These are phyloP conservation scores for Diaporthe velutina DNA, from an alignment of 2,329 filamentous ascomycete genomes.

Conservation along the genomic window DNA sequence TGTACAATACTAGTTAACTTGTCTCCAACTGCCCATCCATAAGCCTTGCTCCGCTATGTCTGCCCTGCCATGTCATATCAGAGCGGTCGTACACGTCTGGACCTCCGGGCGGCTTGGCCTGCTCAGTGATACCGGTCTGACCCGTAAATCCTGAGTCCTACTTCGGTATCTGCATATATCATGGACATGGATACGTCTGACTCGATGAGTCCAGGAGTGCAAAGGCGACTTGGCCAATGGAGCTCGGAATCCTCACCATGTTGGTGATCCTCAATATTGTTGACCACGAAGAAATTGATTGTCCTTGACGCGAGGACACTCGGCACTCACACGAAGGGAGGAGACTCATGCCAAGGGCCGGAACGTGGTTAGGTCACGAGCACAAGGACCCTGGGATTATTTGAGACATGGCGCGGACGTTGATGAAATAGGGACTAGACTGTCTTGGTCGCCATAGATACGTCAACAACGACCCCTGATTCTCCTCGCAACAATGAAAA, in stretches of 20 bases:
- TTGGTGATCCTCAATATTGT: background rate
- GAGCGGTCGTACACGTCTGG: background rate
- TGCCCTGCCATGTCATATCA: background rate
- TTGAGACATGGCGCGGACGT: conserved; percentile 13
- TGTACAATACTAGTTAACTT: conserved; percentile 41
- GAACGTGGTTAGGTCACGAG: background rate
- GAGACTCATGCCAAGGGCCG: background rate
- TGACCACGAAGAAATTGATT: background rate
- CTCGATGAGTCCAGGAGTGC: background rate
- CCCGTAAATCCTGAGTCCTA: background rate
- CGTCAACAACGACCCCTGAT: background rate
- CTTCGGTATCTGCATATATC: background rate
- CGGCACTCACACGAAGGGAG: background rate
- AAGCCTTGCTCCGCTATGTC: background rate
- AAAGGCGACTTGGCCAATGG: background rate
- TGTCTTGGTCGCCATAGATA: background rate
- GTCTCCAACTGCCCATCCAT: conserved; percentile 28
- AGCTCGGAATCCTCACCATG: background rate
- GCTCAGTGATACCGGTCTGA: background rate
- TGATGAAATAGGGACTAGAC: conserved; percentile 1
- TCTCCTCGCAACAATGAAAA: background rate
- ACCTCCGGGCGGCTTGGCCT: background rate
- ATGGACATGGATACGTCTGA: background rate
- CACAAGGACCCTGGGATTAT: conserved; percentile 16
- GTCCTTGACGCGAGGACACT: too few relatives aligned